Evolutionary conservation across 2,329 filamentous ascomycete genomes (phyloP), one percentile per base, ranked within the genome.

Genomic region (Penicillium verrucosum): DNA sequence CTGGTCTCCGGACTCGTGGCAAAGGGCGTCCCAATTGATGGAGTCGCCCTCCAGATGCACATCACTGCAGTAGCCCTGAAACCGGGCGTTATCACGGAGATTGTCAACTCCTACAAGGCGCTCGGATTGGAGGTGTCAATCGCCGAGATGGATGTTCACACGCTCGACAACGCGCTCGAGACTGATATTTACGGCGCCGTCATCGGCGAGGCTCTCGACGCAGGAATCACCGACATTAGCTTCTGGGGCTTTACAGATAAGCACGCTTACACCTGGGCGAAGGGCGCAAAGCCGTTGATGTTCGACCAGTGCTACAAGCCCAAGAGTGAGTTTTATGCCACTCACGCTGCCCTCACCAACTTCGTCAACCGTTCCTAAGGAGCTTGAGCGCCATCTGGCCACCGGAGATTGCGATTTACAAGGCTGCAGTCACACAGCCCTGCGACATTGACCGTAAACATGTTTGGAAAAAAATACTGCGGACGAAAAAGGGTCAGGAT

Each of bases 241-340:
- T 53, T 56, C 32, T 56, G 58, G 56, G 58, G 58, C 11, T 60
- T 60, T 11, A 59, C 58, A 1, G 58, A 60, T 58, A 60, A 59
- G 47, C 58, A 60, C 16, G 52, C 58, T 2, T 60, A 60, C 23
- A 60, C 58, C 21, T 59, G 51, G 56, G 3, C 59, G 9, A 4
- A 10, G 30, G 58, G 51, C 14, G 56, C 58, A 12, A 59, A 60
- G 58, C 58, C 58, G 11, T 53, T 60, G 56, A 60, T 60, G 43
- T 60, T 60, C 36, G 58, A 60, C 18, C 46, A 60, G 51, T 23
- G 27, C 47, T 60, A 60, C 56, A 46, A 56, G 7, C 30, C 54
- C 9, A 56, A 56, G 54, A 34, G 49, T 12, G 54, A 18, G 12
- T 47, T 56, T 23, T 56, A 56, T 7, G 54, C 54, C n/a, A 56